Base-by-base conservation (phyloP, 2,329 filamentous ascomycete genomes). In the Orbilia oligospora region DNA sequence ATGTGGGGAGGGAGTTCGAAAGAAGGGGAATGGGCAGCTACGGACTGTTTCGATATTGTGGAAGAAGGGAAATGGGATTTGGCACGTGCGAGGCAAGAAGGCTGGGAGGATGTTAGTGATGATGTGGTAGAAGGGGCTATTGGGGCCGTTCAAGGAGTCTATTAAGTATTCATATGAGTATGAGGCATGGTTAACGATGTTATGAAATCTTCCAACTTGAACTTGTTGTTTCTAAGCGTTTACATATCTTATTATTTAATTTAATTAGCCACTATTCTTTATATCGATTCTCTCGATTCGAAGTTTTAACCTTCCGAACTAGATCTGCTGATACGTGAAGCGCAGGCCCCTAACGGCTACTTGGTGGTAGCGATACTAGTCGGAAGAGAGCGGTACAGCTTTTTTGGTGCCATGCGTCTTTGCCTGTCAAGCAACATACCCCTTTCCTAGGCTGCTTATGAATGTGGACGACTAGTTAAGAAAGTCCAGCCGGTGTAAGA, bases 31-130 rank as follows among this genome's bases (percentile, higher is more conserved):
- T 76, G 72, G 72, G 66, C 65, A 3, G 65, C 66, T 24, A 44
- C 56, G 5, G 72, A 71, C 41, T 30, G 38, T 8, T 76, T 76
- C n/a, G 72, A 76, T 67, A 67, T 76, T 16, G 51, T 76, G 12
- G 71, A 75, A 9, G 63, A 56, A 9, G 69, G 36, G 16, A 53
- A 27, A 27, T 73, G 55, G 61, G 64, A 67, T 36, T 6, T 38
- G 6, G 24, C 22, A 2, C 38, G 20, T 1, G 69, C 46, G 2
- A 38, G 6, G 12, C 8, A 33, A 10, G 53, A 75, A 10, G 51
- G 41, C 12, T 75, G 71, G 71, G 71, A 61, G 22, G 71, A 75
- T 56, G 71, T 75, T 44, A 67, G 53, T 16, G 64, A 63, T 22
- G 64, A 68, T 56, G 48, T 75, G 10, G 10, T 68, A 9, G 44